phyloP scores from a whole-genome alignment of 371 early-diverging fungal genomes.

The Mucor circinelloides region DNA sequence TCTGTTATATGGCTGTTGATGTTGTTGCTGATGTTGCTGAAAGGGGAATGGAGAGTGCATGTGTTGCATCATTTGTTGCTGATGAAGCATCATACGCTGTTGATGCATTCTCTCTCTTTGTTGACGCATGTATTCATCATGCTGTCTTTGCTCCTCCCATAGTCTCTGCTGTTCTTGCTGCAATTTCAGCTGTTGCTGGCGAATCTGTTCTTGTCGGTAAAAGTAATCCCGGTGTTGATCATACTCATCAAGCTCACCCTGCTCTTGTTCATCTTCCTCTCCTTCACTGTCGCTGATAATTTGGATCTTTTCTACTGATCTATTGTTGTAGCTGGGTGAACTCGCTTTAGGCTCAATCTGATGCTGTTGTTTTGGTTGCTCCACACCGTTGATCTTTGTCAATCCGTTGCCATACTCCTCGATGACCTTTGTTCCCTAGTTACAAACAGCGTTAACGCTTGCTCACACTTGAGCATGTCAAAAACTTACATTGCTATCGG shows the following conservation, averaged over 20 bases:
- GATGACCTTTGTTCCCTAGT: slow-evolving; percentile 38
- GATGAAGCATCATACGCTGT: background rate
- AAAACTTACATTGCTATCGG: slow-evolving; percentile 34
- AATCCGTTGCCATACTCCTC: slow-evolving; percentile 47
- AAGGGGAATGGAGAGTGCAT: background rate
- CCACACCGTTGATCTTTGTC: slow-evolving; percentile 37
- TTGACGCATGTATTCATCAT: background rate
- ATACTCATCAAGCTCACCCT: background rate
- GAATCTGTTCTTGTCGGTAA: background rate
- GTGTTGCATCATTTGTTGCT: slow-evolving; percentile 5
- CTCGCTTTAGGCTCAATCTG: background rate
- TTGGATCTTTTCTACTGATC: background rate
- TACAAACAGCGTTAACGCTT: background rate
- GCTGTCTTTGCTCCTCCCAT: background rate
- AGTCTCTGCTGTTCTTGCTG: background rate
- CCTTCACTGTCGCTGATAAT: background rate
- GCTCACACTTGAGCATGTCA: background rate
- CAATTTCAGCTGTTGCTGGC: background rate
- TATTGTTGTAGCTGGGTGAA: background rate
- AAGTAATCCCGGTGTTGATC: background rate
- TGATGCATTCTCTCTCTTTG: background rate
- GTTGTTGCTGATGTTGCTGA: slow-evolving; percentile 1
- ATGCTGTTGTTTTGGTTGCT: slow-evolving; percentile 13
- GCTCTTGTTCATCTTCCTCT: background rate
- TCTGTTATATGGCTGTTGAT: background rate